Conservation (phyloP, 2,329 filamentous ascomycete genomes). For the Trichoderma atroviride region DNA sequence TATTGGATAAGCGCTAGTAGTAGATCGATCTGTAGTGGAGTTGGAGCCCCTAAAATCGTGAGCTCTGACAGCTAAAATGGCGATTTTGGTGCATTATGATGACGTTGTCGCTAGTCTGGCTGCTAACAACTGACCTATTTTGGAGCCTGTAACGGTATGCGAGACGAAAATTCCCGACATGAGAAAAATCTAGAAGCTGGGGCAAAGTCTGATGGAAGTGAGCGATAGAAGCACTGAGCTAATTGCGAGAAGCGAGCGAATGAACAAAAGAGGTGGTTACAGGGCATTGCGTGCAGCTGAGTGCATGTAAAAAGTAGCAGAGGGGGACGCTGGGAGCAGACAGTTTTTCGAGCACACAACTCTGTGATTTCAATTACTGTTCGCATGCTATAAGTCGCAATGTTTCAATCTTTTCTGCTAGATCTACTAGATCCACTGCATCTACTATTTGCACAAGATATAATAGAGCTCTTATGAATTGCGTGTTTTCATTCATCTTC, state of each 20-base stretch:
- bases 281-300: not conserved
- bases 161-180: not conserved
- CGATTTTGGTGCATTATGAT: not conserved
- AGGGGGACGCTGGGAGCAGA: too few species aligned
- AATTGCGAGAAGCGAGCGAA: not conserved
- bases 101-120: not conserved
- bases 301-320: not conserved
- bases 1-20: not conserved
- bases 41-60: not conserved
- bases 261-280: not conserved
- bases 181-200: not conserved
- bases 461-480: not conserved
- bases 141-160: not conserved
- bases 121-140: not conserved
- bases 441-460: too few species aligned
- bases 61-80: not conserved
- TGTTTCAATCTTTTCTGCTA: too few species aligned
- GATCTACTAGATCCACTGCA: too few species aligned
- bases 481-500: not conserved
- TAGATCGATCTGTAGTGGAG: not conserved
- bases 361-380: not conserved
- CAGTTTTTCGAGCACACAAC: not conserved
- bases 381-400: not conserved
- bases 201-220: not conserved
- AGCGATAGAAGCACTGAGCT: too few species aligned